A percentile compares a stretch with the other conserved stretches of the same genome.
Evolutionary conservation across 2,329 filamentous ascomycete species (phyloP).

Genomic region (Ophidiomyces ophidiicola): DNA sequence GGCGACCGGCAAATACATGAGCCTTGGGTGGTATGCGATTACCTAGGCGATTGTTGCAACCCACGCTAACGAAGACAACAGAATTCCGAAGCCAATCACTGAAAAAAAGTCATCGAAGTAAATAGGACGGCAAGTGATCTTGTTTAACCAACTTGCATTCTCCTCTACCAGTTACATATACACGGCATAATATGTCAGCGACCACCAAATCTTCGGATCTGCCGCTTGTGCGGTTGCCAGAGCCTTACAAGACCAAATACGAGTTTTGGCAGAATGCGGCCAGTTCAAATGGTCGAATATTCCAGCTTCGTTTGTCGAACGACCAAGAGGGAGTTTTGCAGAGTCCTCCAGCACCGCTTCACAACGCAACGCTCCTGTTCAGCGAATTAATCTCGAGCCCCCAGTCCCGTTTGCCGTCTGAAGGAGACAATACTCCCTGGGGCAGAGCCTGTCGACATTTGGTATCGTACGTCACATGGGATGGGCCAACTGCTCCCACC

Average conservation of each 20-base stretch:
- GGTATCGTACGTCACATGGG: conserved; percentile 27
- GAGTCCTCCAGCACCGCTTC: conserved; percentile 20
- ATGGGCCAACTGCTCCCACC: conserved; percentile 20
- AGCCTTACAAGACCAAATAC: conserved; percentile 19
- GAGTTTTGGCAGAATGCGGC: conserved; percentile 15
- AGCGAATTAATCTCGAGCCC: conserved; percentile 22
- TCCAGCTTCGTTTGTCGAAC: conserved; percentile 16
- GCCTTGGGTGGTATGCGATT: no score
- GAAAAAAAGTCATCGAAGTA: no score
- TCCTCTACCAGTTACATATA: no score
- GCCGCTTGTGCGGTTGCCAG: conserved; percentile 17
- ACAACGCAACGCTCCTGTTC: conserved; percentile 23
- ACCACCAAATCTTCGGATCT: conserved; percentile 11
- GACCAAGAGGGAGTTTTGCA: conserved; percentile 16
- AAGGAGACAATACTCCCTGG: conserved; percentile 31
- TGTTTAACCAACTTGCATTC: no score
- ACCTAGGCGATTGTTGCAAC: no score
- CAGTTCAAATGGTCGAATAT: conserved; percentile 13
- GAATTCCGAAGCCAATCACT: no score
- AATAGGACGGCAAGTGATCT: no score
- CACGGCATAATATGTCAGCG: conserved; percentile 11
- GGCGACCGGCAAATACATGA: no score
- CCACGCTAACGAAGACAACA: no score
- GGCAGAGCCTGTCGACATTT: conserved; percentile 25
- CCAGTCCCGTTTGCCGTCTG: conserved; percentile 16